Conservation (phyloP, 768 basidiomycete genomes). For the Leccinellum rugosiceps region DNA sequence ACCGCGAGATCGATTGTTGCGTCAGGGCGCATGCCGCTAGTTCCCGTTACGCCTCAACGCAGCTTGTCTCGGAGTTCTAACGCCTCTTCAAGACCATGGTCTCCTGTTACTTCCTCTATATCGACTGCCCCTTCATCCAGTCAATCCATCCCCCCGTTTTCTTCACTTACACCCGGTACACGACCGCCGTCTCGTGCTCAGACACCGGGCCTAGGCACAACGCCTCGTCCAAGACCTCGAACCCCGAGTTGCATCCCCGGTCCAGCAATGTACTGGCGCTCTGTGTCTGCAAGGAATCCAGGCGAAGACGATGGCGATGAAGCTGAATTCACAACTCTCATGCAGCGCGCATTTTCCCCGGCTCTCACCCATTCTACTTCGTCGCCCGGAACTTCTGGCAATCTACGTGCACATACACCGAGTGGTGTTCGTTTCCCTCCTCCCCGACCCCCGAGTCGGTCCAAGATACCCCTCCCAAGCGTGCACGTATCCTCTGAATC, state of each 20-base stretch:
- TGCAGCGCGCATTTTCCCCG: conserved; percentile 61
- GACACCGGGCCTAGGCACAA: conserved; percentile 44
- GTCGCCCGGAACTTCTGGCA: conserved; percentile 32
- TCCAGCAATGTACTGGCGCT: conserved; percentile 50
- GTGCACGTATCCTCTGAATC: conserved; percentile 68
- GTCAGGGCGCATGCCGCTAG: conserved; percentile 42
- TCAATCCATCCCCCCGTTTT: conserved; percentile 35
- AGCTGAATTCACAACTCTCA: conserved; percentile 39
- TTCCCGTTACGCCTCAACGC: conserved; percentile 52
- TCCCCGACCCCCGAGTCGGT: conserved; percentile 75
- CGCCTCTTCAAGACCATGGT: conserved; percentile 79
- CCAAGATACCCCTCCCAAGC: conserved; percentile 78
- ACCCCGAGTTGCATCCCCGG: conserved; percentile 79
- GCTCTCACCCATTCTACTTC: conserved; percentile 51
- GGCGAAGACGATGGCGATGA: conserved; percentile 47
- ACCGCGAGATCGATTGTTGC: conserved; percentile 45
- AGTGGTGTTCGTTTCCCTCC: conserved; percentile 45
- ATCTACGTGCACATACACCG: conserved; percentile 38
- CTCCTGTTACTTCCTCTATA: conserved; percentile 67
- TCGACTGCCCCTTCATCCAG: conserved; percentile 61
- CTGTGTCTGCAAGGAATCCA: conserved; percentile 46
- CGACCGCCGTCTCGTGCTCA: conserved; percentile 56
- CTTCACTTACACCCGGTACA: conserved; percentile 26
- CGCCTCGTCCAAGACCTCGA: conserved; percentile 69
- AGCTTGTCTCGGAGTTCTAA: conserved; percentile 73